These are phyloP conservation scores for Cenchrus fungigraminus DNA, from an alignment of 176 grass and related monocot species.

Conservation along the genomic window DNA sequence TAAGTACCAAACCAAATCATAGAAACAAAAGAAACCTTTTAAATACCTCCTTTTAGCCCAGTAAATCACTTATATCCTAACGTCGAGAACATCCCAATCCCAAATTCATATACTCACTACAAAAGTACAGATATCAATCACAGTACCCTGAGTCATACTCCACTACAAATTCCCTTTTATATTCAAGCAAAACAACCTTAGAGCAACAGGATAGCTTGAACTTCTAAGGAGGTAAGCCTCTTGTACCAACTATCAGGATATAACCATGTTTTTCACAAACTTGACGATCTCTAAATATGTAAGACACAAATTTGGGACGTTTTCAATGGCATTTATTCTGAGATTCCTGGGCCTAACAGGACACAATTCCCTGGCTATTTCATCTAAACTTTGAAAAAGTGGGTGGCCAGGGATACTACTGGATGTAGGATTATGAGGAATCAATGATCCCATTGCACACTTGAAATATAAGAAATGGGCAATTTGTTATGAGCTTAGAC, in stretches of 20 bases:
- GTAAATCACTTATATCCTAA: background rate
- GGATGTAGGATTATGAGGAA: background rate
- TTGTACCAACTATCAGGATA: too few relatives aligned
- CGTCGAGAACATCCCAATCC: background rate
- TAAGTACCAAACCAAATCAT: background rate
- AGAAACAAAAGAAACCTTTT: background rate
- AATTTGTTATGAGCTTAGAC: background rate
- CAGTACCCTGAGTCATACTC: background rate
- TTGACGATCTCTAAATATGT: too few relatives aligned
- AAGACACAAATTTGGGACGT: background rate
- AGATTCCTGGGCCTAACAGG: background rate
- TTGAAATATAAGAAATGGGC: background rate
- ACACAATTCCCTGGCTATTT: background rate
- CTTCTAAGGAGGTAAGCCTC: too few relatives aligned
- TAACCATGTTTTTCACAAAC: background rate
- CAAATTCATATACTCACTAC: background rate
- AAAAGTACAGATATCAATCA: background rate
- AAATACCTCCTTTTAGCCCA: background rate
- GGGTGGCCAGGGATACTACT: background rate
- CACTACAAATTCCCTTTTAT: constrained; percentile 7
- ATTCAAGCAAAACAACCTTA: background rate
- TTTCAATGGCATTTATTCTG: background rate
- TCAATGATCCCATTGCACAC: background rate
- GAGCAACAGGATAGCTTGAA: background rate
- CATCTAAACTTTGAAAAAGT: constrained; percentile 10